phyloP scores from a whole-genome alignment of 2,329 filamentous ascomycete genomes.

The Teratosphaeria pseudoeucalypti region DNA sequence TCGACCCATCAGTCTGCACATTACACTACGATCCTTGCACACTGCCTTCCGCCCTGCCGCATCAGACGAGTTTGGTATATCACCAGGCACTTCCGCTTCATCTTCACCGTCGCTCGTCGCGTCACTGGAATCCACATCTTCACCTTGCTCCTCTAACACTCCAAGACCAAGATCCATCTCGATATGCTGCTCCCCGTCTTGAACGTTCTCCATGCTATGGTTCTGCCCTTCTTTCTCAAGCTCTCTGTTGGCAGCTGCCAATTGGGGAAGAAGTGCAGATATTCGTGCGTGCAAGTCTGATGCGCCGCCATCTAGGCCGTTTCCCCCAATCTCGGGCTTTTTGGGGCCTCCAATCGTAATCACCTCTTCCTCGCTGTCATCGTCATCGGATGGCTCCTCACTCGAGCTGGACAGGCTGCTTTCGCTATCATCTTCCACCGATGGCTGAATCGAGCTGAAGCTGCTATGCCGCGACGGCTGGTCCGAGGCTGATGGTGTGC shows the following conservation, averaged over 20 bases:
- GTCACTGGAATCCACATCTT: slow-evolving; percentile 2
- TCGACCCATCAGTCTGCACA: slow-evolving; percentile 17
- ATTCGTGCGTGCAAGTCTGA: slow-evolving; percentile 17
- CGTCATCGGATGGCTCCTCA: slow-evolving; percentile 1
- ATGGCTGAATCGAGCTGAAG: neutral
- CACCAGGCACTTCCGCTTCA: slow-evolving; percentile 2
- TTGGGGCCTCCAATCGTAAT: slow-evolving; percentile 7
- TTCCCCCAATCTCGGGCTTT: slow-evolving; percentile 11
- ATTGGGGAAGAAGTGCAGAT: slow-evolving; percentile 21
- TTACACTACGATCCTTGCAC: slow-evolving; percentile 9
- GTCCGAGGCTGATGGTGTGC: slow-evolving; percentile 2
- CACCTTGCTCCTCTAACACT: slow-evolving; percentile 21
- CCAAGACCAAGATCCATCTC: slow-evolving; percentile 28
- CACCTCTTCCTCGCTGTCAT: slow-evolving; percentile 2
- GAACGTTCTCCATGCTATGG: slow-evolving; percentile 23
- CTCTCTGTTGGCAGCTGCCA: slow-evolving; percentile 22
- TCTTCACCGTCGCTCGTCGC: slow-evolving; percentile 6
- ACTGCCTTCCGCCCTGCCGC: neutral
- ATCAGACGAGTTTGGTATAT: neutral
- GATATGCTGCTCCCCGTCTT: slow-evolving; percentile 24
- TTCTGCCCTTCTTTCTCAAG: slow-evolving; percentile 13
- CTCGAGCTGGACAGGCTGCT: slow-evolving; percentile 7
- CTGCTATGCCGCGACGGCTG: neutral
- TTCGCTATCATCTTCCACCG: slow-evolving; percentile 1
- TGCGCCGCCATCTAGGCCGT: slow-evolving; percentile 7